phyloP scores from a whole-genome alignment of 768 basidiomycete species.

The Exidia glandulosa region DNA sequence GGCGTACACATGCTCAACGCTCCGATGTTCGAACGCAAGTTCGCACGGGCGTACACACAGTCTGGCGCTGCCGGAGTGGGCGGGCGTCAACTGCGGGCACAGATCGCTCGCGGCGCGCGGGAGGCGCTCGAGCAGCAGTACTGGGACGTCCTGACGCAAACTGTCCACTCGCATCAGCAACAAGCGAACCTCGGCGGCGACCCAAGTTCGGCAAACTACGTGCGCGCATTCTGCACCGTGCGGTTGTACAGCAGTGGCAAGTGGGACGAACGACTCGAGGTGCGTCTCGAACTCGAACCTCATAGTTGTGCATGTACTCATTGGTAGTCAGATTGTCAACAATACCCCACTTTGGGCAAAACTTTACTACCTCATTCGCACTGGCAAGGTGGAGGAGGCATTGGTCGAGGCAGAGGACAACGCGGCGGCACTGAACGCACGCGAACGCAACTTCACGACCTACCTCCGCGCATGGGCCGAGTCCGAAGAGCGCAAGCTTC shows the following conservation, averaged over 20 bases:
- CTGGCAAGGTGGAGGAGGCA: slow-evolving; percentile 74
- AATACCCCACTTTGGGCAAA: slow-evolving; percentile 90
- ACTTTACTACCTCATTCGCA: slow-evolving; percentile 83
- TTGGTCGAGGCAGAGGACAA: slow-evolving; percentile 60
- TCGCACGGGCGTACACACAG: slow-evolving; percentile 63
- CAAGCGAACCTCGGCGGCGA: slow-evolving; percentile 87
- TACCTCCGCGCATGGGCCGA: slow-evolving; percentile 79
- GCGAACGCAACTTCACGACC: slow-evolving; percentile 73
- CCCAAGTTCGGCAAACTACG: slow-evolving; percentile 80
- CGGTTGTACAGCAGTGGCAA: slow-evolving; percentile 67
- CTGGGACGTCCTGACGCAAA: slow-evolving; percentile 71
- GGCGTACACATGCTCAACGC: slow-evolving; percentile 75
- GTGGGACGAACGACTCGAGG: slow-evolving; percentile 86
- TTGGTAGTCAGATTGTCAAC: slow-evolving; percentile 53
- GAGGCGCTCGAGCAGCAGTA: slow-evolving; percentile 82
- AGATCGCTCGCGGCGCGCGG: slow-evolving; percentile 68
- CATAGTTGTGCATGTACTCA: not conserved
- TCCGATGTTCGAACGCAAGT: slow-evolving; percentile 71
- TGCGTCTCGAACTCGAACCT: slow-evolving; percentile 20
- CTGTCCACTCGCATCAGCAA: slow-evolving; percentile 66
- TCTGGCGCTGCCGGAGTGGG: slow-evolving; percentile 31
- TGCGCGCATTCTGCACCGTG: slow-evolving; percentile 78
- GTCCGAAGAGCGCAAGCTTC: slow-evolving; percentile 62
- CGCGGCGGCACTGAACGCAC: slow-evolving; percentile 60
- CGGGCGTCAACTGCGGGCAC: slow-evolving; percentile 38